Base-by-base conservation (phyloP, 1,284 basidiomycete species). In the Rhodotorula sp. region DNA sequence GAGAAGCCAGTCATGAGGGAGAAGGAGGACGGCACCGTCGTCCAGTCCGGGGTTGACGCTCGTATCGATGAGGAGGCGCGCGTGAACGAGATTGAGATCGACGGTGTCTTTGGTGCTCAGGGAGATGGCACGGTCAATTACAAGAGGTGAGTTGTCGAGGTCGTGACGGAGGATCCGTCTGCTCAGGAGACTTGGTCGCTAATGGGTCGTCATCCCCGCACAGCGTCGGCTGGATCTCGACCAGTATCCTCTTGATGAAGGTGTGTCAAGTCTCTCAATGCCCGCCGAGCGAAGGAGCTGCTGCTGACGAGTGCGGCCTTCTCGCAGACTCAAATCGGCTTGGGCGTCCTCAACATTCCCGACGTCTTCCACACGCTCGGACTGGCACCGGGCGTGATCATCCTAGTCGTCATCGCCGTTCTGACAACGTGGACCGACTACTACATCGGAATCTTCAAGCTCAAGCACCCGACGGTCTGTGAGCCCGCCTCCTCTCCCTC, bases 71-170 rank as follows among this genome's bases (percentile, higher is more conserved):
- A 61, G 34, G 61, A 62, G 31, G 34, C 40, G 28, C 46, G 44
- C 28, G 31, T 37, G 30, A 53, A 20, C 15, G 47, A 55, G 40
- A 44, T 44, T 44, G 16, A 46, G n/a, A 52, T 70, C 52, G 68
- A 70, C 62, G 68, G 64, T 13, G 68, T 70, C 13, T 70, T 70
- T 26, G 68, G 68, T 9, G 61, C 46, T 15, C 57, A 60, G 46
- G 68, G 61, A 28, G 52, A 47, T 18, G 61, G 50, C 10, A 34
- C n/a, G 44, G 64, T 65, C 47, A 46, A 65, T 59, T 65, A 65
- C 53, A 48, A 51, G n/a, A 61, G 60, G 60, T 61, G 18, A 37
- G 59, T 51, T 10, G 34, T 44, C n/a, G 37, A 26, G 1, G 18
- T n/a, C 16, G 40, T 10, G 40, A 3, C 40, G 40, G 40, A 44